phyloP scores from a whole-genome alignment of 2,329 filamentous ascomycete genomes.

The Trichoderma simmonsii region DNA sequence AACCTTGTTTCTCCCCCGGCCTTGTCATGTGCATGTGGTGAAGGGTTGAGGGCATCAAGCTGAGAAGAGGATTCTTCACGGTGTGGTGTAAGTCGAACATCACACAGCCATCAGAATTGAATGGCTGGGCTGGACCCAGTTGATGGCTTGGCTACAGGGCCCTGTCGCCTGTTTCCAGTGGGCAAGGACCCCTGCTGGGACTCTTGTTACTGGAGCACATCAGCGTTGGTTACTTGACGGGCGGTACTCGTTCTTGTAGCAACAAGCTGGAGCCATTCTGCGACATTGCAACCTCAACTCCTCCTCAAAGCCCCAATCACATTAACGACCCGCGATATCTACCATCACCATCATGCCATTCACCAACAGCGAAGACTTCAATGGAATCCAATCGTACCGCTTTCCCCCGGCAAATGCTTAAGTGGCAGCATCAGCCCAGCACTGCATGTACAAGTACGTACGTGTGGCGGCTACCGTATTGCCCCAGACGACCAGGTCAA shows the following conservation, averaged over 20 bases:
- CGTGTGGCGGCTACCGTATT: not conserved
- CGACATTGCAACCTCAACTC: not conserved
- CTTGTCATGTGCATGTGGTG: not conserved
- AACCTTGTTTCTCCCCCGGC: not conserved
- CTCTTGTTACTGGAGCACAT: not conserved
- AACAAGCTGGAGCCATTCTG: not conserved
- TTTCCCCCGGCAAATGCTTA: not conserved
- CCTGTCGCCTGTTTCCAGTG: conserved; percentile 9
- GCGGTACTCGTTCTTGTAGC: not conserved
- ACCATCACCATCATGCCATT: not conserved
- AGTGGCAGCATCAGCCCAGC: not conserved
- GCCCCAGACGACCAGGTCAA: conserved; percentile 6
- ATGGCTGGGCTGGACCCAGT: not conserved
- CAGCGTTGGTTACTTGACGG: not conserved
- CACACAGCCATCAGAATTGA: not conserved
- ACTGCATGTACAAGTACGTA: not conserved
- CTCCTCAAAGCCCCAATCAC: not conserved
- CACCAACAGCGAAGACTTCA: not conserved
- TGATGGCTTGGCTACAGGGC: not conserved
- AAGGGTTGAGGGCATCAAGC: not conserved
- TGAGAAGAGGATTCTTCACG: not conserved
- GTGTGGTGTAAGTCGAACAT: not conserved
- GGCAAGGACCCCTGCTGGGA: conserved; percentile 1
- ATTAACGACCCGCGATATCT: not conserved
- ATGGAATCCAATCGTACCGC: not conserved